Evolutionary conservation across 345 rosid genomes (phyloP), one percentile per base, ranked within the genome.

Genomic region (Ceriops tagal): DNA sequence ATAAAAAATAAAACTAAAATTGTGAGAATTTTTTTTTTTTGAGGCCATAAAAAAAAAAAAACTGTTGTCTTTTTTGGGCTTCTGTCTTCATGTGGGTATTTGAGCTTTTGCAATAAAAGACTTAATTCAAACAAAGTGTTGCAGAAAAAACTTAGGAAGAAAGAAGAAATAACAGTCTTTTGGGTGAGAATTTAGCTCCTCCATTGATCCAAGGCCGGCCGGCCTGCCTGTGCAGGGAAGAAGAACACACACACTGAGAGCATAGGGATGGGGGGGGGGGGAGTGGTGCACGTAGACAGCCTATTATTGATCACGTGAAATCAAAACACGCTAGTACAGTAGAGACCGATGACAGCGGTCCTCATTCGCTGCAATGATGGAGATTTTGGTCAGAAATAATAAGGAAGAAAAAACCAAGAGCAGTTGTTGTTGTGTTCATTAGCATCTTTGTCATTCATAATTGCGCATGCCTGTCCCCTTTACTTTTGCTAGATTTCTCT

Each of bases 351-450:
- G 16, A 16, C n/a, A 8, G 16, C 0, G 18, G 27, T 32, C 1
- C 13, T 1, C 5, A 3, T 34, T 7, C 9, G 15, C 20, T 51
- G 28, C 31, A 47, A 31, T 32, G 5, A 2, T 19, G 32, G 47
- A 24, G 7, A n/a, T 30, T 47, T 47, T 30, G 47, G 47, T 30
- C 30, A 68, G 21, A 60, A 32, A 51, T 26, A 19, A 61, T 70
- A 19, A 70, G 53, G 51, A 35, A 70, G 53, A 52, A 61, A 69
- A 53, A 61, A 52, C 61, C 67, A 70, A 26, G 31, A 24, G 53
- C 53, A 70, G 37, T 5, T 3, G 24, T 61, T 51, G 61, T 61
- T 62, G 6, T 64, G 21, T 52, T 70, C 15, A 11, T 5, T 5
- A 43, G 16, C 13, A 22, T 26, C 9, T 6, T 43, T 43, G 1